Percentiles rank a stretch among this genome's conserved stretches.
Conservation (phyloP, 2,329 filamentous ascomycete species). For the Colletotrichum aenigma region DNA sequence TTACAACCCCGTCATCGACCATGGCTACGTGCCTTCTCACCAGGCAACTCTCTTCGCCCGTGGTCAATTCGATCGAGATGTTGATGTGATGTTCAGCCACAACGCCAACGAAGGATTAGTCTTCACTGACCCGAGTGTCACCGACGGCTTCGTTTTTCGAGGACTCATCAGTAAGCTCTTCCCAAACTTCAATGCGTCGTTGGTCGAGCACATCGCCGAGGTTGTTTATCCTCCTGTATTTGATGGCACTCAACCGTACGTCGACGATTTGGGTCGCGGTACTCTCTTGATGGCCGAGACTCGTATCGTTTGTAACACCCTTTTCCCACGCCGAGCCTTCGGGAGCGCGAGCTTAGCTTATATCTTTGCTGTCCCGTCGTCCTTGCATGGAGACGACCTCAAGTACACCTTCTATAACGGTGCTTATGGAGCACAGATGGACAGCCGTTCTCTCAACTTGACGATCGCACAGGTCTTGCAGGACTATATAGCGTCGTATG, state of each 20-base stretch:
- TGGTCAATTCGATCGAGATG: not conserved
- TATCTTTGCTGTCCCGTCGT: not conserved
- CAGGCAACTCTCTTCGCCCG: not conserved
- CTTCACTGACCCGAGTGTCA: not conserved
- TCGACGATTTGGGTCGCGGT: not conserved
- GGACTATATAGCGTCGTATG: not conserved
- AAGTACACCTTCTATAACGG: not conserved
- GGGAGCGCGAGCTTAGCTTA: not conserved
- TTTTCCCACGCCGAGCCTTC: not conserved
- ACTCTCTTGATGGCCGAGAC: not conserved
- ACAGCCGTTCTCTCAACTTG: not conserved
- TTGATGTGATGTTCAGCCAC: not conserved
- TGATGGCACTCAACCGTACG: not conserved
- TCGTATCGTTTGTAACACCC: not conserved
- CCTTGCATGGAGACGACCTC: not conserved
- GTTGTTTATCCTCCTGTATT: not conserved
- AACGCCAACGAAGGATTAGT: not conserved
- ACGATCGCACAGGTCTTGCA: not conserved
- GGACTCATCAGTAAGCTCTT: not conserved
- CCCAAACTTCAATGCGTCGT: not conserved
- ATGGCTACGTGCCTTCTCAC: not conserved
- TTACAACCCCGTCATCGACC: not conserved
- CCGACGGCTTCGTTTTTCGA: not conserved
- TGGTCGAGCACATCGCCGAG: not conserved
- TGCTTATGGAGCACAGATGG: not conserved